phyloP scores from a whole-genome alignment of 176 grass and related monocot species.

The Phoenix roebelenii region DNA sequence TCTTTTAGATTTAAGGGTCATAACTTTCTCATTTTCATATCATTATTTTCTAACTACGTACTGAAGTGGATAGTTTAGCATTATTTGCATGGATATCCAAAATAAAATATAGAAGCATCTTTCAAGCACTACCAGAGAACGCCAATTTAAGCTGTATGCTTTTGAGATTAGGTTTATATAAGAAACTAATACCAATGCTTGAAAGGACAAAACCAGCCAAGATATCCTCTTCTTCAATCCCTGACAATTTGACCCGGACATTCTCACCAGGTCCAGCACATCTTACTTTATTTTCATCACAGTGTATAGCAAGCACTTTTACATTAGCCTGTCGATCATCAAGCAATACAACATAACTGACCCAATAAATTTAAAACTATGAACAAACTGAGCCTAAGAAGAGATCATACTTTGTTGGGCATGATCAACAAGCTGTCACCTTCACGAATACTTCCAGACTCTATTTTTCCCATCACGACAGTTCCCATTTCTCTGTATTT shows the following conservation, averaged over 20 bases:
- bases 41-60: no score
- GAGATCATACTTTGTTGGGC: conserved; percentile 72
- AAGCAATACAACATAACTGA: neutral
- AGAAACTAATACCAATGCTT: conserved; percentile 33
- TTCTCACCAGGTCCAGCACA: conserved; percentile 78
- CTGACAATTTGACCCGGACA: conserved; percentile 76
- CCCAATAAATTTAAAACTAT: no score
- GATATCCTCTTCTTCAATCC: conserved; percentile 91
- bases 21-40: no score
- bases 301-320: conserved; percentile 66
- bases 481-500: conserved; percentile 98
- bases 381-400: neutral
- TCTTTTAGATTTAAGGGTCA: no score
- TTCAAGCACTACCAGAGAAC: no score
- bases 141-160: no score
- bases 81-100: no score
- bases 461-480: conserved; percentile 93
- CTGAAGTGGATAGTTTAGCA: no score
- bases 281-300: conserved; percentile 70
- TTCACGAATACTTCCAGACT: conserved; percentile 64
- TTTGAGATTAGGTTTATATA: no score
- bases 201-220: conserved; percentile 95
- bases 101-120: no score
- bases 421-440: conserved; percentile 86
- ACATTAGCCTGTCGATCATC: conserved; percentile 45